Evolutionary conservation across 176 grass and related monocot genomes (phyloP), one percentile per base, ranked within the genome.

Genomic region (Aegilops bicornis): DNA sequence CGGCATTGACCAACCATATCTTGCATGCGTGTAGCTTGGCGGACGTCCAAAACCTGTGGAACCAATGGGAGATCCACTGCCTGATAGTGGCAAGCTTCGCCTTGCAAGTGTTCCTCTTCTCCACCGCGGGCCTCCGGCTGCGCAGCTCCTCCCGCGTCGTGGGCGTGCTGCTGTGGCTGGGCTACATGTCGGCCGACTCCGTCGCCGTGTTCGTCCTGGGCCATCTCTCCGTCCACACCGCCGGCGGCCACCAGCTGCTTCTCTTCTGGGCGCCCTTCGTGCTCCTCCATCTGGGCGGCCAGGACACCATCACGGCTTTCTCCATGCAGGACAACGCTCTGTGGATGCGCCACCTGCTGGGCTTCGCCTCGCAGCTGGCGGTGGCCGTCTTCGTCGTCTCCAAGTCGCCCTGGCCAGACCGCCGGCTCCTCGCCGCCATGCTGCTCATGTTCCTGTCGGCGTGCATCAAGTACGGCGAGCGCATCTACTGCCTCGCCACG

Each of bases 291-390:
- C 63, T 78, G 22, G 83, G 83, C 45, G 83, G 83, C 30, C 83
- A 85, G 83, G 74, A 78, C 45, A 85, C 74, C 63, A 68, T 85
- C 30, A 85, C 83, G 22, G 83, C 83, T 32, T 78, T 85, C 73
- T 68, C 83, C 74, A 58, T 78, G 83, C 62, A 85, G 3, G 83
- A 85, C 74, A 85, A 85, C 74, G 63, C 12, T n/a, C 83, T 85
- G 9, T 85, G 83, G 83, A 13, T 1, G 74, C 83, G 83, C 15
- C 69, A 86, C 72, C 32, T 81, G 63, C 83, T 85, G 73, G 35
- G 1, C 4, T 58, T 85, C n/a, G 42, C 45, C 63, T 20, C 20
- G 20, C 72, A 85, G 63, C 43, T 39, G 8, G 62, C 61, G 0
- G 3, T 78, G 73, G 83, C 83, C 43, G 31, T 39, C 22, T 85